Conservation (phyloP, 768 basidiomycete genomes). For the Termitomyces titanicus region DNA sequence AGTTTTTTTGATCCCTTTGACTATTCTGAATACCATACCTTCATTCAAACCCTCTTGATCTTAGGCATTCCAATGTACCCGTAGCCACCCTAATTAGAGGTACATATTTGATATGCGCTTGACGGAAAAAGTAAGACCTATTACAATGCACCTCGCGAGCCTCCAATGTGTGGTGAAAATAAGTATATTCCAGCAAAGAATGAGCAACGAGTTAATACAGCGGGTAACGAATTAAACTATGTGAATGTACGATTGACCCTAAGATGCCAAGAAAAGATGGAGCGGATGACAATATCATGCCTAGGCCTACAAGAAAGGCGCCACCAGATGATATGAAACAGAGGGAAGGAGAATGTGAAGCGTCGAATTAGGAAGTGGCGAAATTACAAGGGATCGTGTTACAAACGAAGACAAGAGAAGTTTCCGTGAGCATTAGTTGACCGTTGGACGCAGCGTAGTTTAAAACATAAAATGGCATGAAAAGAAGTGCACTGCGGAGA, state of each 20-base stretch:
- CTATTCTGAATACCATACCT: too few relatives aligned
- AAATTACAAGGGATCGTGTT: constrained; percentile 9
- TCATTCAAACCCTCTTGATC: too few relatives aligned
- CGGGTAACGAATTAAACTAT: constrained; percentile 3
- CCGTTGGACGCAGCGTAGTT: background rate
- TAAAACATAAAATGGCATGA: background rate
- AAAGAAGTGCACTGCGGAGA: background rate
- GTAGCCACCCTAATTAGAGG: background rate
- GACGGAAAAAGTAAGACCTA: background rate
- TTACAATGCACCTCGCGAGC: background rate
- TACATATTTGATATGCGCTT: background rate
- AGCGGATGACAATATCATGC: background rate
- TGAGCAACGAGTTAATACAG: constrained; percentile 7
- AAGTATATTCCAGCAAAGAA: constrained; percentile 3
- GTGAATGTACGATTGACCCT: constrained; percentile 1
- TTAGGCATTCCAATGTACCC: background rate
- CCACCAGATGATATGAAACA: background rate
- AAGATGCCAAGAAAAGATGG: background rate
- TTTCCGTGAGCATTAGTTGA: constrained; percentile 1
- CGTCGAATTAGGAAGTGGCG: constrained; percentile 6
- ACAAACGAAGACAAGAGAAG: constrained; percentile 10
- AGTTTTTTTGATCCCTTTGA: background rate
- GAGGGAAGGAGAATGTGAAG: background rate
- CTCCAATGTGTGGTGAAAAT: background rate
- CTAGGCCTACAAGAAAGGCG: background rate